Conservation (phyloP, 164 flowering plant species). For the Stephania cephalantha region DNA sequence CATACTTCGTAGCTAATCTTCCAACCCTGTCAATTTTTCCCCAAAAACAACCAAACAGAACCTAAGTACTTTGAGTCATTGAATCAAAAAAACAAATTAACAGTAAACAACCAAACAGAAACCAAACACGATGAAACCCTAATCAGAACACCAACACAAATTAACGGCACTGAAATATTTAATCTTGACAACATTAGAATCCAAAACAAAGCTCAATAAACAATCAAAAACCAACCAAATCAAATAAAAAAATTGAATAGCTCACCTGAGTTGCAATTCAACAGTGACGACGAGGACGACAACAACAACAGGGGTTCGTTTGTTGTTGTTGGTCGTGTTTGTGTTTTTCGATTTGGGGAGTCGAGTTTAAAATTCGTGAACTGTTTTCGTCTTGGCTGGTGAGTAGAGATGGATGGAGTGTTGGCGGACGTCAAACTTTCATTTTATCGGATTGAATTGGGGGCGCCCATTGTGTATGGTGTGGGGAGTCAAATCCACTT, state of each 20-base stretch:
- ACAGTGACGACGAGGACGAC: neutral
- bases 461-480: neutral
- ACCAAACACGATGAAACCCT: neutral
- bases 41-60: neutral
- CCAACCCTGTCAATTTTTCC: neutral
- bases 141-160: neutral
- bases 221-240: neutral
- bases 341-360: neutral
- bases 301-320: neutral
- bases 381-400: neutral
- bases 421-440: neutral
- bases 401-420: neutral
- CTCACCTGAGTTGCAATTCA: conserved; percentile 1
- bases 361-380: no score
- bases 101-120: neutral
- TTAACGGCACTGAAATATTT: neutral
- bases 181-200: neutral
- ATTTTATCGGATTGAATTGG: neutral
- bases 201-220: neutral
- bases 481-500: neutral
- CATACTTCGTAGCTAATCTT: neutral
- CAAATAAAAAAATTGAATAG: neutral
- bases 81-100: neutral
- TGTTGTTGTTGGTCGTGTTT: neutral
- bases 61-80: neutral